A percentile compares a stretch with the other conserved stretches of the same genome.
Conservation (phyloP, 306 rosid species). For the Spatholobus suberectus region DNA sequence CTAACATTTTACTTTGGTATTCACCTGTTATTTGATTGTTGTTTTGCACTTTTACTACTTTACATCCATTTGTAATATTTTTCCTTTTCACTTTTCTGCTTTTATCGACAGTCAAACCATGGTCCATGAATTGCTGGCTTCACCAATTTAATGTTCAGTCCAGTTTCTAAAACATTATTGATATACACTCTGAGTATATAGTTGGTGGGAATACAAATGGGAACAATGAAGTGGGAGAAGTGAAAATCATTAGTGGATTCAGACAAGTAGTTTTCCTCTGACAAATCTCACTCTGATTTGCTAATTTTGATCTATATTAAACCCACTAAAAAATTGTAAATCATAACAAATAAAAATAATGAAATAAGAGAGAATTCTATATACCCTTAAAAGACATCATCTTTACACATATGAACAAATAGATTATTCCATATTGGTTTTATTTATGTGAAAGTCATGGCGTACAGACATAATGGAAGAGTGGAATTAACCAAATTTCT, state of each 20-base stretch:
- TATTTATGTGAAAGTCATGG: no score
- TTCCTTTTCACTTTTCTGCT: no score
- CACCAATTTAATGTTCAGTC: not conserved
- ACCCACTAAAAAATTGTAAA: not conserved
- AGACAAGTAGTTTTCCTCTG: no score
- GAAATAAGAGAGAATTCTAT: not conserved
- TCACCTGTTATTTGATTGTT: no score
- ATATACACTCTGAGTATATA: not conserved
- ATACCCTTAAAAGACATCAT: no score
- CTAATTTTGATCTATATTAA: not conserved
- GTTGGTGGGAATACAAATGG: not conserved
- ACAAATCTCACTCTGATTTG: not conserved
- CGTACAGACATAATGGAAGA: not conserved
- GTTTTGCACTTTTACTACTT: no score
- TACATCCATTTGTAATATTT: no score
- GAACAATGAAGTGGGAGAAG: not conserved
- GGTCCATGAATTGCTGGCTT: not conserved
- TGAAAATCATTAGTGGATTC: not conserved
- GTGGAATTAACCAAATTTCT: slow-evolving; percentile 9
- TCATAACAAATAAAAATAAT: not conserved
- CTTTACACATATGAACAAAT: not conserved
- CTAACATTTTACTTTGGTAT: no score
- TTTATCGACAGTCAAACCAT: not conserved
- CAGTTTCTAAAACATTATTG: not conserved
- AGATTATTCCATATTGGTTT: not conserved